A percentile compares a stretch with the other conserved stretches of the same genome.
These are phyloP conservation scores for Thelonectria rubi DNA, from an alignment of 2,329 filamentous ascomycete genomes.

Conservation along the genomic window DNA sequence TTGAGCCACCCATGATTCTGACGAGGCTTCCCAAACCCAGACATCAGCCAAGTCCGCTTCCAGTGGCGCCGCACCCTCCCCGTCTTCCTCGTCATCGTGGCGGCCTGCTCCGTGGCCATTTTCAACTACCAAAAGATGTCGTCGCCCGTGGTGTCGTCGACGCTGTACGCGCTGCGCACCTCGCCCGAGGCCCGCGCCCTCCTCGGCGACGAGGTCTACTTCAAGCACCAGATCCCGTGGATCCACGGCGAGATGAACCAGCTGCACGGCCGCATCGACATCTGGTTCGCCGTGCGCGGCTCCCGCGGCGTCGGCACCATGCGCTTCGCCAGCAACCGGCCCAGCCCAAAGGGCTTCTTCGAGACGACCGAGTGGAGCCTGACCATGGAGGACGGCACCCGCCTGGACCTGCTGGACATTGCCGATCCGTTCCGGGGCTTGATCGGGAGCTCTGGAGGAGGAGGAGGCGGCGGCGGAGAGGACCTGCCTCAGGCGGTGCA, in stretches of 20 bases:
- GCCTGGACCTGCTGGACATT: slow-evolving; percentile 78
- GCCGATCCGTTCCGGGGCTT: slow-evolving; percentile 72
- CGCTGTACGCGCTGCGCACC: slow-evolving; percentile 90
- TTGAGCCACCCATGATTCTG: background rate
- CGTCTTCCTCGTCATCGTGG: slow-evolving; percentile 78
- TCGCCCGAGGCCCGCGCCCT: slow-evolving; percentile 76
- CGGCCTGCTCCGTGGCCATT: slow-evolving; percentile 79
- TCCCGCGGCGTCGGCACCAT: slow-evolving; percentile 76
- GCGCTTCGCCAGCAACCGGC: slow-evolving; percentile 80
- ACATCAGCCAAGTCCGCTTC: slow-evolving; percentile 56
- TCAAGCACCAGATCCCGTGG: slow-evolving; percentile 81
- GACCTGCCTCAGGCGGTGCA: slow-evolving; percentile 46
- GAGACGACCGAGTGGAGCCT: slow-evolving; percentile 93
- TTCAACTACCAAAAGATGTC: slow-evolving; percentile 99
- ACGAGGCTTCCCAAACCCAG: slow-evolving; percentile 37
- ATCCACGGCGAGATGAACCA: slow-evolving; percentile 91
- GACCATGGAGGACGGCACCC: slow-evolving; percentile 67
- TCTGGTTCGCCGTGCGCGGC: slow-evolving; percentile 87
- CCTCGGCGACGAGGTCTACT: slow-evolving; percentile 89
- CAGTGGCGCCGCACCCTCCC: slow-evolving; percentile 80
- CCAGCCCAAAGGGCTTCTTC: slow-evolving; percentile 70
- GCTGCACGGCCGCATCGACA: slow-evolving; percentile 88
- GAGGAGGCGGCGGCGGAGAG: slow-evolving; percentile 53
- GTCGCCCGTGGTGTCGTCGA: slow-evolving; percentile 85
- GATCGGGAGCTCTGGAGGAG: no score